phyloP scores from a whole-genome alignment of 2,329 filamentous ascomycete genomes.

The Chaetomium sp. region DNA sequence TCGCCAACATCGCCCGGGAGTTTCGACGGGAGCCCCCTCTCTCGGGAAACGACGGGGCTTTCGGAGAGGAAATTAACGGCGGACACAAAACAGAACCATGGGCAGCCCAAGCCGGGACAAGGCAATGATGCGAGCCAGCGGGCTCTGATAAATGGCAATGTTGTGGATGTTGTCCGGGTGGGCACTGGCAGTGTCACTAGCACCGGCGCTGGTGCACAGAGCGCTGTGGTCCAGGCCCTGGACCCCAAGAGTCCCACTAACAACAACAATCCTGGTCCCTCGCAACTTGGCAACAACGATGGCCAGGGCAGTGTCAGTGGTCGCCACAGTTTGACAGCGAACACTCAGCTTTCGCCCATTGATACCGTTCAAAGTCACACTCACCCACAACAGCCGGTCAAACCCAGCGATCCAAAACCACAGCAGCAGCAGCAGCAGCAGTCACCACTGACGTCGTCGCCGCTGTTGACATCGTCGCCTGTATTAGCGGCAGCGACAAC shows the following conservation, averaged over 20 bases:
- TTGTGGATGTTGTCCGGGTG: not conserved
- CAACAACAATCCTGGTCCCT: not conserved
- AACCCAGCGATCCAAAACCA: no score
- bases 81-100: slow-evolving; percentile 11
- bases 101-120: slow-evolving; percentile 2
- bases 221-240: not conserved
- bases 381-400: no score
- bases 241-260: slow-evolving; percentile 10
- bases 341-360: slow-evolving; percentile 31
- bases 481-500: not conserved
- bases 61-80: slow-evolving; percentile 12
- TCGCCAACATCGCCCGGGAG: not conserved
- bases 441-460: not conserved
- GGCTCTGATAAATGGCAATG: not conserved
- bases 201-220: no score
- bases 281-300: slow-evolving; percentile 5
- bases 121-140: slow-evolving; percentile 4
- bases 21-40: slow-evolving; percentile 5
- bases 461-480: slow-evolving; percentile 12
- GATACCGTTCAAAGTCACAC: no score
- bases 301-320: slow-evolving; percentile 29
- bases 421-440: not conserved
- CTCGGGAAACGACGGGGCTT: slow-evolving; percentile 1
- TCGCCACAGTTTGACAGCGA: slow-evolving; percentile 23
- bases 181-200: not conserved